Conservation (phyloP, 768 basidiomycete species). For the Galerina marginata region DNA sequence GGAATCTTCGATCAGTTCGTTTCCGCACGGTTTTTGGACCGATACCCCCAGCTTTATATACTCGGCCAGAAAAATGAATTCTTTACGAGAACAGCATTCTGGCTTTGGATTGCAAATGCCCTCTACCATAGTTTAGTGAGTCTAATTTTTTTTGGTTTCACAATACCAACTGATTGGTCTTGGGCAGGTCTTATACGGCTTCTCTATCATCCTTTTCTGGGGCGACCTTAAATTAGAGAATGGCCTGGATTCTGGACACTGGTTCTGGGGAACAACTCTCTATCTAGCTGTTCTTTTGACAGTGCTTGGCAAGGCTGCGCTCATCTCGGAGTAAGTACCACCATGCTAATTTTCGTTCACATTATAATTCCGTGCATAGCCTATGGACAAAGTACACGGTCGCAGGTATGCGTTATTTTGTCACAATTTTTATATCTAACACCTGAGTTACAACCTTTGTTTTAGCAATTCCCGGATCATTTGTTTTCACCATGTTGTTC, state of each 20-base stretch:
- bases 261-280: constrained; percentile 99
- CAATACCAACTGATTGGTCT: not conserved
- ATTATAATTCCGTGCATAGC: constrained; percentile 44
- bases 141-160: constrained; percentile 12
- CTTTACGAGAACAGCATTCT: constrained; percentile 89
- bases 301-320: constrained; percentile 94
- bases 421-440: not conserved
- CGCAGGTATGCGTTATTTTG: constrained; percentile 54
- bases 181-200: constrained; percentile 79
- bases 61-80: constrained; percentile 95
- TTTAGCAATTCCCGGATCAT: constrained; percentile 94
- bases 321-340: constrained; percentile 92
- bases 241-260: constrained; percentile 90
- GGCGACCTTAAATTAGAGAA: constrained; percentile 83
- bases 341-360: not conserved
- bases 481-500: constrained; percentile 95
- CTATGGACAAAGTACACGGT: constrained; percentile 99
- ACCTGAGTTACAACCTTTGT: constrained; percentile 13
- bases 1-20: constrained; percentile 99
- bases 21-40: constrained; percentile 92
- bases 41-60: constrained; percentile 95
- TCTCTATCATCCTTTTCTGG: constrained; percentile 92
- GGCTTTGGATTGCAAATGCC: constrained; percentile 91
- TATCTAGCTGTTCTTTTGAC: constrained; percentile 93
- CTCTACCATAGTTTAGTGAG: constrained; percentile 88